These are phyloP conservation scores for Chaetomium cochliodes DNA, from an alignment of 495 filamentous ascomycete genomes.

Conservation along the genomic window DNA sequence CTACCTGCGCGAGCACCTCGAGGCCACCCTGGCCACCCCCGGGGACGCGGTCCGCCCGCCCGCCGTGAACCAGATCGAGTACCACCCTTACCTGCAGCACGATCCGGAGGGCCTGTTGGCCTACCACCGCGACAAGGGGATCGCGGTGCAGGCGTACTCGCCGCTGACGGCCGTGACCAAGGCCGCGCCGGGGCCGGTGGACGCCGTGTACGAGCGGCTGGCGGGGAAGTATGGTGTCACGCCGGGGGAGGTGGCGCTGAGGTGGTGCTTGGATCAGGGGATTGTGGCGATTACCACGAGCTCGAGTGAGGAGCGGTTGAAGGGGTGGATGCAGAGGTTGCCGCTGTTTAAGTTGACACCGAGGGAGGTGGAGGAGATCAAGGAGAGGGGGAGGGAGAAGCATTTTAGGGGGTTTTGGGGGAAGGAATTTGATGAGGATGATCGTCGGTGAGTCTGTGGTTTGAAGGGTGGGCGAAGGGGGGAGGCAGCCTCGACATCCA, in stretches of 20 bases:
- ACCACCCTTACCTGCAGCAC: slow-evolving; percentile 84
- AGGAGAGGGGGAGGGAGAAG: slow-evolving; percentile 59
- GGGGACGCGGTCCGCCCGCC: slow-evolving; percentile 51
- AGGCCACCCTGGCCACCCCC: slow-evolving; percentile 64
- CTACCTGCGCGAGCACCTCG: slow-evolving; percentile 65
- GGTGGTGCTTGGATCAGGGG: slow-evolving; percentile 81
- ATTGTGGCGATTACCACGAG: slow-evolving; percentile 77
- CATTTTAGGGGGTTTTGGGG: slow-evolving; percentile 70
- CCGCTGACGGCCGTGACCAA: slow-evolving; percentile 66
- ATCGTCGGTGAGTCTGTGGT: slow-evolving; percentile 49
- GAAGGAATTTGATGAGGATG: slow-evolving; percentile 58
- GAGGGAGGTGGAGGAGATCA: slow-evolving; percentile 67
- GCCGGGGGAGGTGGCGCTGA: slow-evolving; percentile 63
- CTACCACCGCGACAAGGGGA: slow-evolving; percentile 64
- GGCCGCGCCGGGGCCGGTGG: slow-evolving; percentile 66
- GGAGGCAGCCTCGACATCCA: no score
- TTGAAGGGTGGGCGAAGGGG: no score
- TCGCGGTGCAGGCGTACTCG: slow-evolving; percentile 68
- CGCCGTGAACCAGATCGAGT: slow-evolving; percentile 84
- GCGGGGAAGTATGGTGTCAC: slow-evolving; percentile 77
- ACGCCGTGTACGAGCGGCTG: slow-evolving; percentile 57
- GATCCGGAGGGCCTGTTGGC: slow-evolving; percentile 51
- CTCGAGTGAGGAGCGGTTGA: slow-evolving; percentile 66
- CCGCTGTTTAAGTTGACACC: slow-evolving; percentile 68
- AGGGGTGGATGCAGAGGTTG: slow-evolving; percentile 59